phyloP scores from a whole-genome alignment of 305 asterid genomes.

The Ilex paraguariensis region DNA sequence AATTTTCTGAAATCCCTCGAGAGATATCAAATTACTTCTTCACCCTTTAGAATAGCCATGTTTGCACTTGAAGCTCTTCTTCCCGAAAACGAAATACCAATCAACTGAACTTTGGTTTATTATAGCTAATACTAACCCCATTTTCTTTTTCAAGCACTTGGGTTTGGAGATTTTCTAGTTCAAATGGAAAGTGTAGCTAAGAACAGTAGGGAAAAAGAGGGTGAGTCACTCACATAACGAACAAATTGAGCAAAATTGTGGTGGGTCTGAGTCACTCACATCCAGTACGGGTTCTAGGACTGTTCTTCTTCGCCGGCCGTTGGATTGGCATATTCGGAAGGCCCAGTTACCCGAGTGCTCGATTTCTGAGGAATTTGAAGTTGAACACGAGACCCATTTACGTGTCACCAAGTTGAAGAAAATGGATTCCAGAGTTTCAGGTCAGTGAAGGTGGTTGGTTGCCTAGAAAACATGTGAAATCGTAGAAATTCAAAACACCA shows the following conservation, averaged over 20 bases:
- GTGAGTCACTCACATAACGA: neutral
- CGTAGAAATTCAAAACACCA: too few species aligned
- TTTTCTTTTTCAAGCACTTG: neutral
- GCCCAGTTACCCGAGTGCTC: slow-evolving; percentile 24
- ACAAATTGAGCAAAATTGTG: neutral
- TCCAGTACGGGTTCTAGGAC: slow-evolving; percentile 30
- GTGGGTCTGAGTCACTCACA: slow-evolving; percentile 1
- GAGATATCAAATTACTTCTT: neutral
- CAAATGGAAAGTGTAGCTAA: slow-evolving; percentile 42
- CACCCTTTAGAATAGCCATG: neutral
- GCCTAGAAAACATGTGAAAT: too few species aligned
- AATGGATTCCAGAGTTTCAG: slow-evolving; percentile 45
- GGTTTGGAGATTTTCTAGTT: neutral
- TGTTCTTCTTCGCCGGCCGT: slow-evolving; percentile 31
- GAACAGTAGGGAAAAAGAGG: slow-evolving; percentile 25
- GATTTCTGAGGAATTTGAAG: slow-evolving; percentile 24
- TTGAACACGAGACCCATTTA: slow-evolving; percentile 20
- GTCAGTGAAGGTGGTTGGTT: slow-evolving; percentile 19
- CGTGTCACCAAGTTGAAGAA: slow-evolving; percentile 30
- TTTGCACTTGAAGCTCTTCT: neutral
- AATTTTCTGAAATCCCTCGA: neutral
- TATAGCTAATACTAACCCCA: neutral
- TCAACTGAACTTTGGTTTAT: neutral
- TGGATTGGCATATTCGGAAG: slow-evolving; percentile 67
- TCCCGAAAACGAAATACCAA: neutral